Conservation (phyloP, 2,329 filamentous ascomycete genomes). For the Parastagonospora nodorum region DNA sequence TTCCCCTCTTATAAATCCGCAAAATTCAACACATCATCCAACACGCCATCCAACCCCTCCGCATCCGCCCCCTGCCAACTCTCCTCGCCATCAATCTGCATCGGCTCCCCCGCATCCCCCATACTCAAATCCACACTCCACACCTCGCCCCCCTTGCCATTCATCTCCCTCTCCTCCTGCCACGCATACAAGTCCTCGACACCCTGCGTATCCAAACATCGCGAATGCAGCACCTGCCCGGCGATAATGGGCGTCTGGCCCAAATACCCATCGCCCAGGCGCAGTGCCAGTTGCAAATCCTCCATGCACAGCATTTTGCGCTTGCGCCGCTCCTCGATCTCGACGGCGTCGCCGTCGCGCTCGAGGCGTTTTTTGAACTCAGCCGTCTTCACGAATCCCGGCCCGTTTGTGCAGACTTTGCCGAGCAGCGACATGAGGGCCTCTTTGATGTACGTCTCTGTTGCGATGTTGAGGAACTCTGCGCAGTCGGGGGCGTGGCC, state of each 20-base stretch:
- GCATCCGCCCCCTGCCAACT: conserved; percentile 48
- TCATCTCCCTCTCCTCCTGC: not conserved
- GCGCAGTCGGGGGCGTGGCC: conserved; percentile 60
- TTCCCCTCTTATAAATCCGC: conserved; percentile 21
- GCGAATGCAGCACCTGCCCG: conserved; percentile 67
- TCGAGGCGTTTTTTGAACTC: conserved; percentile 79
- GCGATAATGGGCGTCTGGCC: conserved; percentile 77
- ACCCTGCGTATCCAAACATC: conserved; percentile 65
- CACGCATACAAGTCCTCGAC: conserved; percentile 31
- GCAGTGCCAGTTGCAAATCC: conserved; percentile 76
- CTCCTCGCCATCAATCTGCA: conserved; percentile 37
- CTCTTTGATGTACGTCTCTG: conserved; percentile 68
- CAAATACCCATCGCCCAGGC: conserved; percentile 76
- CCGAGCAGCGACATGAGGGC: conserved; percentile 60
- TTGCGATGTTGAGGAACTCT: conserved; percentile 64
- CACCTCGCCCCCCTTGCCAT: conserved; percentile 18
- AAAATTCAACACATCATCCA: conserved; percentile 48
- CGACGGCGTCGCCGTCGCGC: conserved; percentile 73
- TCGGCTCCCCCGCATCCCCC: too few relatives aligned
- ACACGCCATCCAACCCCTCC: conserved; percentile 35
- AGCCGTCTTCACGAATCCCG: conserved; percentile 70
- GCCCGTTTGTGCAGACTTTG: conserved; percentile 61
- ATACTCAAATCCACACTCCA: conserved; percentile 13
- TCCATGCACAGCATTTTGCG: conserved; percentile 75
- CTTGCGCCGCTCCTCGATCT: conserved; percentile 75